A percentile compares a stretch with the other conserved stretches of the same genome.
Conservation (phyloP, 2,329 filamentous ascomycete genomes). For the Paecilomyces sp. region DNA sequence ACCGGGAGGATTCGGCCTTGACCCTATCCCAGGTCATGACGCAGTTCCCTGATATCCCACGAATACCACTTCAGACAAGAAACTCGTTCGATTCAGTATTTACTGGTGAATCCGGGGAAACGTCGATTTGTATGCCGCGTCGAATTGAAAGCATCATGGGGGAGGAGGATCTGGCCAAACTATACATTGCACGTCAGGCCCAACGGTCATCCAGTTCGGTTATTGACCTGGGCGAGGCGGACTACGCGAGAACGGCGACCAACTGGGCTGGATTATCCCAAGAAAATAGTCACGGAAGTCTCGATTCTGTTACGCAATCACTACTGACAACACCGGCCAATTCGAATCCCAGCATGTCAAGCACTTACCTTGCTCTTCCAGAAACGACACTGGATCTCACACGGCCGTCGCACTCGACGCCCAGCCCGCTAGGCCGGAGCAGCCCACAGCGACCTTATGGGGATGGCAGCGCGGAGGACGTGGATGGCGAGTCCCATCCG, state of each 20-base stretch:
- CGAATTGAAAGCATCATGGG: conserved; percentile 70
- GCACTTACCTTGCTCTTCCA: conserved; percentile 3
- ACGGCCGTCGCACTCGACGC: conserved; percentile 15
- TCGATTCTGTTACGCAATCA: neutral
- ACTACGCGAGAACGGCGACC: conserved; percentile 11
- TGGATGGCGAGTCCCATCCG: neutral
- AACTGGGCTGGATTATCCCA: neutral
- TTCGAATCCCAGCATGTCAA: conserved; percentile 1
- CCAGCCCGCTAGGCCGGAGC: conserved; percentile 28
- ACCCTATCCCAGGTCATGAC: conserved; percentile 46
- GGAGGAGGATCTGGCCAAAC: conserved; percentile 68
- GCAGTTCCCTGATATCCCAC: conserved; percentile 39
- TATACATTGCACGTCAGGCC: conserved; percentile 57
- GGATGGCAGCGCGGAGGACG: neutral
- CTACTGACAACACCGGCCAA: conserved; percentile 2
- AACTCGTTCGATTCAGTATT: conserved; percentile 62
- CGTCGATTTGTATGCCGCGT: conserved; percentile 60
- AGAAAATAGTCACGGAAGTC: neutral
- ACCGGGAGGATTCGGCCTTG: conserved; percentile 60
- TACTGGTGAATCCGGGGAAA: conserved; percentile 50
- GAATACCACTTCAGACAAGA: conserved; percentile 46
- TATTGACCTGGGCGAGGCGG: neutral
- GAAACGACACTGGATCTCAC: conserved; percentile 11
- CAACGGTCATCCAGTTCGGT: conserved; percentile 16
- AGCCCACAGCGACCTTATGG: conserved; percentile 16